Evolutionary conservation across 352 stramenopile species (phyloP).

Genomic region (Salisapilia sapeloensis): DNA sequence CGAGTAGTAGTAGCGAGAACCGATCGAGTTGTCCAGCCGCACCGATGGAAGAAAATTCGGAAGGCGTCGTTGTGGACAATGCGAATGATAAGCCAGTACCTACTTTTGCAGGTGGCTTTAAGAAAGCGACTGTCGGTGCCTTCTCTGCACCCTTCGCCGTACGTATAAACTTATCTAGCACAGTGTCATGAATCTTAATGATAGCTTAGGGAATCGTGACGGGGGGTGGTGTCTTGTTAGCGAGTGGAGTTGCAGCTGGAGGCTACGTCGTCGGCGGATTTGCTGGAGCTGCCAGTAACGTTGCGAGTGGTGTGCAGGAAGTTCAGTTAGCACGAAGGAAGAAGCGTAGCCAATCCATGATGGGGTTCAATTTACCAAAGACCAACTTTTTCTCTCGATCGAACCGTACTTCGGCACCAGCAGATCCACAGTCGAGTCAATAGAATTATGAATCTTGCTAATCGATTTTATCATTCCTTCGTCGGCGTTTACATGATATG

Average conservation of each 20-base stretch:
- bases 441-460: too few species aligned
- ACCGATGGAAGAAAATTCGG: conserved; percentile 5
- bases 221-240: conserved; percentile 50
- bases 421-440: too few species aligned
- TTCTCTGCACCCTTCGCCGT: conserved; percentile 68
- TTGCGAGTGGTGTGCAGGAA: conserved; percentile 63
- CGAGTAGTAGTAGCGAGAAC: conserved; percentile 12
- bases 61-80: conserved; percentile 8
- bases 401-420: too few species aligned
- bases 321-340: conserved; percentile 18
- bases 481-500: too few species aligned
- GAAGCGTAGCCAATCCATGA: too few species aligned
- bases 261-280: conserved; percentile 71
- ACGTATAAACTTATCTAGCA: conserved; percentile 3
- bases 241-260: conserved; percentile 56
- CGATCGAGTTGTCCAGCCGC: not conserved
- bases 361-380: too few species aligned
- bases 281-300: conserved; percentile 62
- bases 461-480: too few species aligned
- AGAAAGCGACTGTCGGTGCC: conserved; percentile 72
- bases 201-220: conserved; percentile 45
- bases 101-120: conserved; percentile 71
- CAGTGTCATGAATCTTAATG: conserved; percentile 1
- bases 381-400: too few species aligned
- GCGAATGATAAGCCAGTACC: conserved; percentile 51